These are phyloP conservation scores for Aspergillus saccharolyticus DNA, from an alignment of 495 filamentous ascomycete species.

Conservation along the genomic window DNA sequence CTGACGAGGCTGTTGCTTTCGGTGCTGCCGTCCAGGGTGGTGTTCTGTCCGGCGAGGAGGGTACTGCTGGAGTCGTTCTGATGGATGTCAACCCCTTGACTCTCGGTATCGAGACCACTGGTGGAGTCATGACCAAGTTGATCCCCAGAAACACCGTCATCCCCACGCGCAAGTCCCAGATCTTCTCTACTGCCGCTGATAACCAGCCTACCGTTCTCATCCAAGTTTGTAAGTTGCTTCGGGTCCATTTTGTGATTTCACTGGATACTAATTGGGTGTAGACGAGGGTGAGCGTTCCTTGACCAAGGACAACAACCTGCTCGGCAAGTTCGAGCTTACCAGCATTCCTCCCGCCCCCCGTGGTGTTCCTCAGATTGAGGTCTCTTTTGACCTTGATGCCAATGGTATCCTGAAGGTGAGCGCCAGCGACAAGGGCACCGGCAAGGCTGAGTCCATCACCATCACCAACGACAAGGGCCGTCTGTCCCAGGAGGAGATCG, in stretches of 20 bases:
- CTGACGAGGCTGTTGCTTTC: constrained; percentile 96
- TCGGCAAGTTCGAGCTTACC: constrained; percentile 97
- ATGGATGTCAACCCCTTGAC: constrained; percentile 99
- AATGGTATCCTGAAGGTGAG: constrained; percentile 97
- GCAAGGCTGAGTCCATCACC: constrained; percentile 92
- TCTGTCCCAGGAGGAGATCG: constrained; percentile 91
- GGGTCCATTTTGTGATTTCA: neutral
- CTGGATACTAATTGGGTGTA: constrained; percentile 18
- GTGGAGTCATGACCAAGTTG: constrained; percentile 97
- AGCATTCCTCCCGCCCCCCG: constrained; percentile 91
- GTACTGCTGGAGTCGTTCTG: constrained; percentile 73
- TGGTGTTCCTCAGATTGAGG: constrained; percentile 96
- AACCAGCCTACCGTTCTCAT: constrained; percentile 97
- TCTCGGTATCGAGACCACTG: constrained; percentile 97
- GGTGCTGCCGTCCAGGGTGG: constrained; percentile 96
- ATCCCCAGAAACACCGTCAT: constrained; percentile 95
- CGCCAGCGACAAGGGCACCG: constrained; percentile 93
- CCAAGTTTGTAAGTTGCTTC: constrained; percentile 64
- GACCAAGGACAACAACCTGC: constrained; percentile 94
- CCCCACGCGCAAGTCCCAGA: constrained; percentile 94
- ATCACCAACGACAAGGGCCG: constrained; percentile 99
- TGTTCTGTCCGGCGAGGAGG: constrained; percentile 84
- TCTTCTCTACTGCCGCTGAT: constrained; percentile 96
- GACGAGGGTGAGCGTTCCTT: constrained; percentile 89
- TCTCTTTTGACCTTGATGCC: constrained; percentile 95